Evolutionary conservation across 768 basidiomycete genomes (phyloP), one percentile per base, ranked within the genome.

Genomic region (Lactifluus pinguis): DNA sequence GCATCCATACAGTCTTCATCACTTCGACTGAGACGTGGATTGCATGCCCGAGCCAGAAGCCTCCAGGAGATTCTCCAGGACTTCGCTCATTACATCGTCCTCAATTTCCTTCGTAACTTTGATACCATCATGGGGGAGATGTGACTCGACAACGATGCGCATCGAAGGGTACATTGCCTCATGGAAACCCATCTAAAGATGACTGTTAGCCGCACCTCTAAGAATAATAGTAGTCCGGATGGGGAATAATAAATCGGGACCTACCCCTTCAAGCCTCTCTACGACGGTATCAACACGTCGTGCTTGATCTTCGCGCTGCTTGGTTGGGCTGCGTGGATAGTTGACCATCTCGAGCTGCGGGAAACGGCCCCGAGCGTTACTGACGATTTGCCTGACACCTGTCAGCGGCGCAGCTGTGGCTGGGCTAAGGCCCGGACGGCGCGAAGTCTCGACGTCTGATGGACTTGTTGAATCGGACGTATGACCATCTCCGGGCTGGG

Each of bases 171-270:
- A 76, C 8, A 77, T 74, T 51, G 71, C 74, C 62, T 84, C 80
- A 11, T 80, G 80, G 62, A 88, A 86, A 19, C 86, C 86, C 86
- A 88, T 88, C 86, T 88, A 53, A 5, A 65, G 49, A 38, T 49
- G 45, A 60, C 21, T 68, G 67, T 42, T 19, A 30, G 32, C 32
- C 17, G 11, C 14, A 50, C 34, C 59, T 19, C 36, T 9, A 10
- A 4, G n/a, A 11, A 49, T 52, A 29, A n/a, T n/a, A n/a, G n/a
- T 32, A 58, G 45, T 11, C 48, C 51, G 15, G 45, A 47, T 14
- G 13, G 21, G 55, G 39, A 49, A 41, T 41, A 49, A 41, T 41
- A 59, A 54, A 36, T 10, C 21, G n/a, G 19, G 36, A 78, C 83
- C 53, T 70, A 89, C 86, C 68, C 86, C 87, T 56, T 79, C 79